Evolutionary conservation across 176 grass and related monocot species (phyloP).

Genomic region (Sorghum bicolor): Sorghum_bicolor_NCBIv3 NC_012876.2:5601501-5602000

Average conservation of each 20-base stretch:
- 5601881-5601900: conserved; percentile 59
- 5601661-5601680: conserved; percentile 79
- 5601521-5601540: background rate
- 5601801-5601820: background rate
- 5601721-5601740: conserved; percentile 60
- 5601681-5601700: conserved; percentile 85
- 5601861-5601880: conserved; percentile 47
- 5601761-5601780: conserved; percentile 48
- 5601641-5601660: conserved; percentile 70
- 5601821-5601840: background rate
- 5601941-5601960: background rate
- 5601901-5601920: background rate
- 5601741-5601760: conserved; percentile 57
- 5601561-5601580: background rate
- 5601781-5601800: background rate
- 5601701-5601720: conserved; percentile 49
- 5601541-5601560: background rate
- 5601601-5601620: background rate
- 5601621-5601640: background rate
- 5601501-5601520: background rate
- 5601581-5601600: background rate
- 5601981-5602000: too few relatives aligned
- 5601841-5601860: background rate
- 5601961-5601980: too few relatives aligned
- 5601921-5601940: background rate